Percentiles rank a stretch among this genome's conserved stretches.
Conservation (phyloP, 2,329 filamentous ascomycete species). For the Drechslera avenae region DNA sequence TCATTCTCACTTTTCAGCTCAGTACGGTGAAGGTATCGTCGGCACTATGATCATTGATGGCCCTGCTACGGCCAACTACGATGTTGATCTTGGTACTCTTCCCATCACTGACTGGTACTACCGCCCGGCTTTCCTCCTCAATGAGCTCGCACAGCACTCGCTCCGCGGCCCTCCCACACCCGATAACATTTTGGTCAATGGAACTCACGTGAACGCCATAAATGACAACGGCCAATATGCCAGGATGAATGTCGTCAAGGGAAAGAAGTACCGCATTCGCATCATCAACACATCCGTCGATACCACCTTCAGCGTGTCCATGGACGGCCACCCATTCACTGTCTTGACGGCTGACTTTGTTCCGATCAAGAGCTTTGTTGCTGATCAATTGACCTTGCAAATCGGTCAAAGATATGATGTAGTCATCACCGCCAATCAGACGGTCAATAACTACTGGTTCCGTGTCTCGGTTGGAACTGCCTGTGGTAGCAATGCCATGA, state of each 20-base stretch:
- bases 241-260: constrained; percentile 48
- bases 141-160: constrained; percentile 41
- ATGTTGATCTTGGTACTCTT: constrained; percentile 66
- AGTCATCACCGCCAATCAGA: constrained; percentile 53
- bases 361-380: constrained; percentile 48
- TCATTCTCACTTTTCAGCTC: constrained; percentile 51
- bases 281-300: constrained; percentile 60
- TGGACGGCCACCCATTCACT: constrained; percentile 50
- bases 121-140: constrained; percentile 37
- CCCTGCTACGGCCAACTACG: constrained; percentile 53
- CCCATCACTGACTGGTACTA: constrained; percentile 69
- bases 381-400: constrained; percentile 38
- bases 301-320: constrained; percentile 38
- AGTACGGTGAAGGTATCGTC: constrained; percentile 52
- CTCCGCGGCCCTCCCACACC: constrained; percentile 41
- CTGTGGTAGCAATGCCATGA: constrained; percentile 38
- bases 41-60: constrained; percentile 51
- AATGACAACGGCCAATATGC: constrained; percentile 45
- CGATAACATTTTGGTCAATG: constrained; percentile 60
- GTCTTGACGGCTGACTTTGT: constrained; percentile 53
- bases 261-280: constrained; percentile 62
- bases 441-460: constrained; percentile 54
- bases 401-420: constrained; percentile 55
- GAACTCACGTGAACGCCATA: constrained; percentile 58
- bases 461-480: constrained; percentile 46